Conservation (phyloP, 495 filamentous ascomycete species). For the Penicillium egyptiacum region DNA sequence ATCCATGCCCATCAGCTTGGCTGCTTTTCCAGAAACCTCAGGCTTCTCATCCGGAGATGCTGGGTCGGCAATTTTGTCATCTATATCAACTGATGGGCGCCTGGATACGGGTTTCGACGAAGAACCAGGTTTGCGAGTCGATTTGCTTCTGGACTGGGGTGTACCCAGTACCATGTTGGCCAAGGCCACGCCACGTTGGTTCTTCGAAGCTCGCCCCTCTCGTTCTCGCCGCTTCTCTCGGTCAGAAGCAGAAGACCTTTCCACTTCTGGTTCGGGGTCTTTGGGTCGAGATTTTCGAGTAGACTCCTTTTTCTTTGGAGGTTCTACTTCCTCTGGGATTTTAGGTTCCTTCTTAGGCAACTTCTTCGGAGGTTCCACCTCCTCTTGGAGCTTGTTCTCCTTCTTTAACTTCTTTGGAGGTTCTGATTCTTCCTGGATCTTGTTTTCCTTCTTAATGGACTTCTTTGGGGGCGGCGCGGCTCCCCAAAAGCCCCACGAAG, state of each 20-base stretch:
- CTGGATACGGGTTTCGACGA: constrained; percentile 40
- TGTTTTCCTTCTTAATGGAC: constrained; percentile 42
- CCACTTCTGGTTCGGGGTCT: constrained; percentile 49
- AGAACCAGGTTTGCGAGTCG: constrained; percentile 43
- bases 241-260: constrained; percentile 57
- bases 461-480: constrained; percentile 52
- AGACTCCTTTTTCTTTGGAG: constrained; percentile 20
- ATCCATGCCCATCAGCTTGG: constrained; percentile 58
- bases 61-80: constrained; percentile 45
- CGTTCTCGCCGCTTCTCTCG: constrained; percentile 49
- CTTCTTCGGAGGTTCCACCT: constrained; percentile 26
- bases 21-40: constrained; percentile 55
- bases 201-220: constrained; percentile 36
- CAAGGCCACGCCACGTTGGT: constrained; percentile 51
- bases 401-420: constrained; percentile 33
- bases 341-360: constrained; percentile 33
- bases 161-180: constrained; percentile 53
- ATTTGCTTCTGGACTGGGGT: constrained; percentile 51
- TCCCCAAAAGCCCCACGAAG: constrained; percentile 62
- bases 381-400: constrained; percentile 37
- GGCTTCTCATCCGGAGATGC: constrained; percentile 53
- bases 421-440: constrained; percentile 34
- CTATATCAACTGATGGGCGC: constrained; percentile 51
- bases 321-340: constrained; percentile 32
- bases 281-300: constrained; percentile 32